Percentiles rank a stretch among this genome's conserved stretches.
Conservation (phyloP, 805 yeast species). For the Myxozyma nipponensis region DNA sequence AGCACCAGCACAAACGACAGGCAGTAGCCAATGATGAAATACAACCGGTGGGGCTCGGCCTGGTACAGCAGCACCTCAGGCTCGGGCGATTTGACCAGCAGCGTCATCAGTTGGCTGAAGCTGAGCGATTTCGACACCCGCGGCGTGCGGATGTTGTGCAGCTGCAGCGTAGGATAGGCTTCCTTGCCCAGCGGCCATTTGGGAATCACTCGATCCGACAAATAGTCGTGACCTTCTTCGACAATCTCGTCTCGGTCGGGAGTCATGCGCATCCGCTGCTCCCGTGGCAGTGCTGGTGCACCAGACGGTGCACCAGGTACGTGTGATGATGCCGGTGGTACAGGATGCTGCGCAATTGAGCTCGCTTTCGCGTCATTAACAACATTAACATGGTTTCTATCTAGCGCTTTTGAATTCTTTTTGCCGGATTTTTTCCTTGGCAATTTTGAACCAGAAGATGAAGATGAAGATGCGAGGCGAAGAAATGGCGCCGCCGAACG, state of each 20-base stretch:
- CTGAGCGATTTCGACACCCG: conserved; percentile 54
- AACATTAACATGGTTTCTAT: too few relatives aligned
- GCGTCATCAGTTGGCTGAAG: conserved; percentile 59
- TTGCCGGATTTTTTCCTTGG: too few relatives aligned
- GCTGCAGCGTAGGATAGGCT: conserved; percentile 26
- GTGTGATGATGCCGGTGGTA: too few relatives aligned
- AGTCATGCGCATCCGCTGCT: conserved; percentile 20
- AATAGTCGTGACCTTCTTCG: conserved; percentile 16
- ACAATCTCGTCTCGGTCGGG: conserved; percentile 27
- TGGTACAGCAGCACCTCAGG: conserved; percentile 73
- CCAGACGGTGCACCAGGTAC: too few relatives aligned
- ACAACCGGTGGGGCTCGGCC: conserved; percentile 76
- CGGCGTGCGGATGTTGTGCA: conserved; percentile 48
- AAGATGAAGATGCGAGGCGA: conserved; percentile 11
- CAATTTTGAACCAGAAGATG: conserved; percentile 11
- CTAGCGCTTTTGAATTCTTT: too few relatives aligned
- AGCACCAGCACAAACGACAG: conserved; percentile 64
- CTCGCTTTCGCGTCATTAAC: too few relatives aligned
- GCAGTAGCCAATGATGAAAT: conserved; percentile 65
- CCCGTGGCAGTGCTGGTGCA: conserved; percentile 3
- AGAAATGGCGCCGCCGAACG: conserved; percentile 11
- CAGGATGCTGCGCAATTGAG: too few relatives aligned
- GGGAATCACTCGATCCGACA: conserved; percentile 27
- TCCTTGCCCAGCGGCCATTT: conserved; percentile 30
- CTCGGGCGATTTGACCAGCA: conserved; percentile 49